Evolutionary conservation across 306 rosid genomes (phyloP), one percentile per base, ranked within the genome.

Genomic region (Cucumis melo): DNA sequence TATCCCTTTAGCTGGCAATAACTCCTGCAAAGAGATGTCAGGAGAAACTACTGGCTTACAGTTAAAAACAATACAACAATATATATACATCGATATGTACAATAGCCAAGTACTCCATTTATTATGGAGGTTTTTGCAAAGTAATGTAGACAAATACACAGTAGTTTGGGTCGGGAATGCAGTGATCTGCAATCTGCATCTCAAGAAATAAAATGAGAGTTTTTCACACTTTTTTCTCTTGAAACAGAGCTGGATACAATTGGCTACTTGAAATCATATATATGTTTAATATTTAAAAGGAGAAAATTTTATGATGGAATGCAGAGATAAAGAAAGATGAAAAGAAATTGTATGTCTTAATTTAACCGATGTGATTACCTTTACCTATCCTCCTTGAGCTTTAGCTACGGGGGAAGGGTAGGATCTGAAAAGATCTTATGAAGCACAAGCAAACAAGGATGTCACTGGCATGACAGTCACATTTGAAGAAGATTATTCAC

Each of bases 401-500:
- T 70, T 46, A 23, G 57, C 24, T 70, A 44, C 15, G 16, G 3
- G 75, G 23, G 60, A 20, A 15, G 24, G 36, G 20, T 50, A 24
- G 42, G 60, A 27, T 50, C 60, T 8, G 20, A 24, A 24, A 9
- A 50, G 16, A 72, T 46, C 24, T 24, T 23, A 29, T 29, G 76
- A 41, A 13, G 58, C 9, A 46, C 75, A 20, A 48, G 75, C 20
- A 46, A 71, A 71, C 58, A 70, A 71, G 20, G 42, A 72, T 72
- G 42, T 24, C 21, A 16, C 60, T 21, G 76, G 60, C 16, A 14
- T 48, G 76, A 23, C 83, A 12, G 57, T 87, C 93, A 91, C 94
- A 90, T 91, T 80, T 94, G 98, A 75, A 94, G 97, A 84, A 94
- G 97, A 87, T 94, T 94, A 90, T 94, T 94, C 87, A 94, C 93